Conservation (phyloP, 495 filamentous ascomycete genomes). For the Echria macrotheca region DNA sequence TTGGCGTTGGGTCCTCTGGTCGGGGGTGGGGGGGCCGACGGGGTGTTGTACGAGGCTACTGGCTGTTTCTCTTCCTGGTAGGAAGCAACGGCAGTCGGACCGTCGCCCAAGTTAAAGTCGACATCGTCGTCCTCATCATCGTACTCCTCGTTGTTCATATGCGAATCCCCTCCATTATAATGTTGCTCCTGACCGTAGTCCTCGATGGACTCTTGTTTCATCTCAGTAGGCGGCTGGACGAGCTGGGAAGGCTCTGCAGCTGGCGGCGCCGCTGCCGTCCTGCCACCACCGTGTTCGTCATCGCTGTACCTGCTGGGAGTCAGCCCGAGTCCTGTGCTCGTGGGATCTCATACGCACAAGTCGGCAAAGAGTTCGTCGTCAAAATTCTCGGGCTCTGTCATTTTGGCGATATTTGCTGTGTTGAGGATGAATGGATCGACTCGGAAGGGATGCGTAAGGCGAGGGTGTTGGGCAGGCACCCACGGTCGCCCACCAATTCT, state of each 20-base stretch:
- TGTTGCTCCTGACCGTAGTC: constrained; percentile 18
- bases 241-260: constrained; percentile 27
- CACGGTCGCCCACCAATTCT: no score
- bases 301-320: constrained; percentile 70
- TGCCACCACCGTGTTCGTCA: constrained; percentile 58
- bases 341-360: constrained; percentile 70
- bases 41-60: constrained; percentile 20
- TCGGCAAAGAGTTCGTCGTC: constrained; percentile 99
- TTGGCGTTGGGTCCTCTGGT: constrained; percentile 66
- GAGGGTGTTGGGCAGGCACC: neutral
- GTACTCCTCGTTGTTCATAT: constrained; percentile 51
- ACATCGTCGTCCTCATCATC: constrained; percentile 62
- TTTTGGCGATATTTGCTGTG: constrained; percentile 29
- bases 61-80: constrained; percentile 29
- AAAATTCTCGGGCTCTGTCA: constrained; percentile 85
- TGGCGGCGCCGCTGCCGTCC: constrained; percentile 36
- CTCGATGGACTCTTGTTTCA: constrained; percentile 49
- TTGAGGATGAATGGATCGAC: neutral
- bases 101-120: constrained; percentile 51
- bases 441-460: neutral
- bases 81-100: constrained; percentile 26
- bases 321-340: no score
- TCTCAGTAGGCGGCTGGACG: constrained; percentile 24
- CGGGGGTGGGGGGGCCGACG: constrained; percentile 15
- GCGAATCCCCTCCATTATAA: constrained; percentile 41